These are phyloP conservation scores for Nakazawaea holstii DNA, from an alignment of 805 yeast species.

Conservation along the genomic window DNA sequence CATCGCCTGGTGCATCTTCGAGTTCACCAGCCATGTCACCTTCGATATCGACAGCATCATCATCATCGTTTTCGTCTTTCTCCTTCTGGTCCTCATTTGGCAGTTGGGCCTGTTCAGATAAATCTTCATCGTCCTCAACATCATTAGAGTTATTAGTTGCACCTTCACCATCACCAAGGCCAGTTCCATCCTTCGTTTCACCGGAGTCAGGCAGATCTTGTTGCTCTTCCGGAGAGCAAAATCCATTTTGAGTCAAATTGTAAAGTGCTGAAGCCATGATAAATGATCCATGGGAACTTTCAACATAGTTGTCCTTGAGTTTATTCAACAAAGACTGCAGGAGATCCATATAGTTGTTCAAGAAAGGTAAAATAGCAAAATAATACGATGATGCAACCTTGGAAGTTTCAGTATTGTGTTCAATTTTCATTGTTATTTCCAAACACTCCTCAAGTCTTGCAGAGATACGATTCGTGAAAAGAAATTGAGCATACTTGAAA, in stretches of 20 bases:
- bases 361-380: slow-evolving; percentile 56
- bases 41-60: slow-evolving; percentile 89
- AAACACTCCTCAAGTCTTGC: slow-evolving; percentile 32
- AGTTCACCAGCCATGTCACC: slow-evolving; percentile 96
- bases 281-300: slow-evolving; percentile 57
- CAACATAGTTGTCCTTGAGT: slow-evolving; percentile 41
- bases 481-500: slow-evolving; percentile 32
- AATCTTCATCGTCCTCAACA: slow-evolving; percentile 87
- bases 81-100: slow-evolving; percentile 70
- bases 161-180: slow-evolving; percentile 82
- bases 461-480: slow-evolving; percentile 17
- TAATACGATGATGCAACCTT: slow-evolving; percentile 39
- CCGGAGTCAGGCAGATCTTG: slow-evolving; percentile 54
- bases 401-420: slow-evolving; percentile 33
- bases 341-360: slow-evolving; percentile 55
- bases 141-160: slow-evolving; percentile 71
- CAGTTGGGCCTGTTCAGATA: slow-evolving; percentile 67
- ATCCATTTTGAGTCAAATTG: slow-evolving; percentile 71
- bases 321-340: slow-evolving; percentile 36
- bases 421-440: slow-evolving; percentile 26
- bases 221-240: slow-evolving; percentile 80
- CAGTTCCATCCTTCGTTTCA: slow-evolving; percentile 81
- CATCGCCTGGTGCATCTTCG: slow-evolving; percentile 71
- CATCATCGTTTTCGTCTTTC: slow-evolving; percentile 63
- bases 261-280: slow-evolving; percentile 50